phyloP scores from a whole-genome alignment of 805 yeast species.

The Candida cerambycidarum region DNA sequence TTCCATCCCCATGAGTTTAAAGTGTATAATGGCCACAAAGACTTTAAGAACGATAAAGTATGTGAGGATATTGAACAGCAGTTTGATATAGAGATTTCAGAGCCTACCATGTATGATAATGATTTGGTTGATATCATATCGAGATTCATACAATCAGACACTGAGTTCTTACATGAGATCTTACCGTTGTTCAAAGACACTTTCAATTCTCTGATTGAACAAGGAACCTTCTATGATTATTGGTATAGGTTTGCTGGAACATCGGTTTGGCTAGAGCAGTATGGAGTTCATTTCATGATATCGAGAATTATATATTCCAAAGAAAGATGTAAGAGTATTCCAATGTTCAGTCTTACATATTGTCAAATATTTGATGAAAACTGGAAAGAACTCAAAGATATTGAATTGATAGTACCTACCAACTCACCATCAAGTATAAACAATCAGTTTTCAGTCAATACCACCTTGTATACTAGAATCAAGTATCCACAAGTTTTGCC shows the following conservation, averaged over 20 bases:
- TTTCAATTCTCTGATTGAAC: conserved; percentile 22
- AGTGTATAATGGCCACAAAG: too few species aligned
- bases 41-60: too few species aligned
- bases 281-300: conserved; percentile 48
- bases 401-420: conserved; percentile 23
- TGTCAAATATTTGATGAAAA: conserved; percentile 45
- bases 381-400: conserved; percentile 44
- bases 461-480: conserved; percentile 10
- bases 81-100: too few species aligned
- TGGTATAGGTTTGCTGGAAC: conserved; percentile 54
- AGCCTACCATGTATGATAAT: too few species aligned
- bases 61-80: too few species aligned
- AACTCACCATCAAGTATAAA: conserved; percentile 15
- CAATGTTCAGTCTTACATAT: conserved; percentile 41
- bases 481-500: conserved; percentile 28
- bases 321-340: conserved; percentile 26
- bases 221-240: conserved; percentile 19
- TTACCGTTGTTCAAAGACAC: conserved; percentile 17
- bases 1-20: too few species aligned
- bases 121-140: too few species aligned
- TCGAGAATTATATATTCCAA: conserved; percentile 43
- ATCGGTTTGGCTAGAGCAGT: conserved; percentile 51
- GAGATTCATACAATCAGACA: too few species aligned
- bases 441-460: conserved; percentile 12
- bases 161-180: too few species aligned